phyloP scores from a whole-genome alignment of 345 rosid genomes.

The Aquilaria yunnanensis region DNA sequence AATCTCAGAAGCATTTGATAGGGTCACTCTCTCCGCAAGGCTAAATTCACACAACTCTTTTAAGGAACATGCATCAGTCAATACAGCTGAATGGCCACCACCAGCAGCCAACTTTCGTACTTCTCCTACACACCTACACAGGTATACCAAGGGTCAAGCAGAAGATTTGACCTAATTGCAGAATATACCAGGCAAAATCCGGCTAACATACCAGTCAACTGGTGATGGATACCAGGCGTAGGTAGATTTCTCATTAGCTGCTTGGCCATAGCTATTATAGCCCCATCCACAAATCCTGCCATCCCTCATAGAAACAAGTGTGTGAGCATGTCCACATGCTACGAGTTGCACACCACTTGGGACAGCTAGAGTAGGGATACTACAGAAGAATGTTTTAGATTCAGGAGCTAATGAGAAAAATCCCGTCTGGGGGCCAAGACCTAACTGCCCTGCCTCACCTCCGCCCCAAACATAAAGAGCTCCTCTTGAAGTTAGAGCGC shows the following conservation, averaged over 20 bases:
- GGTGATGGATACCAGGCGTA: conserved; percentile 98
- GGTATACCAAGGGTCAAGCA: conserved; percentile 7
- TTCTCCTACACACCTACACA: conserved; percentile 84
- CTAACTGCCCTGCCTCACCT: conserved; percentile 86
- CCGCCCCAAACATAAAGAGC: conserved; percentile 99
- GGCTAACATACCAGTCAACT: conserved; percentile 70
- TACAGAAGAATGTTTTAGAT: conserved; percentile 50
- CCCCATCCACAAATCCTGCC: conserved; percentile 96
- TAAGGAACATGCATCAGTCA: conserved; percentile 91
- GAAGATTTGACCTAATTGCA: conserved; percentile 10
- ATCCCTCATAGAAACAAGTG: conserved; percentile 66
- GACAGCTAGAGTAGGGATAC: conserved; percentile 69
- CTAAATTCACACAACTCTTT: conserved; percentile 92
- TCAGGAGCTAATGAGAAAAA: conserved; percentile 64
- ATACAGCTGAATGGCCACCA: conserved; percentile 95
- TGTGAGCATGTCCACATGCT: conserved; percentile 95
- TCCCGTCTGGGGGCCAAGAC: conserved; percentile 78
- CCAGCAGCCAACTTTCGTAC: conserved; percentile 95
- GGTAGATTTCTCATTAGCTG: conserved; percentile 77
- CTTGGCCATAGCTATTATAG: conserved; percentile 95
- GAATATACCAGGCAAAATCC: conserved; percentile 8
- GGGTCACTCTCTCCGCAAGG: conserved; percentile 68
- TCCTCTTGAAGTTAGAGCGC: conserved; percentile 69
- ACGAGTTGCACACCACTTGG: conserved; percentile 67
- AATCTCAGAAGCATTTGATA: conserved; percentile 62